Evolutionary conservation across 1,284 basidiomycete species (phyloP), one percentile per base, ranked within the genome.

Genomic region (Earliella scabrosa): DNA sequence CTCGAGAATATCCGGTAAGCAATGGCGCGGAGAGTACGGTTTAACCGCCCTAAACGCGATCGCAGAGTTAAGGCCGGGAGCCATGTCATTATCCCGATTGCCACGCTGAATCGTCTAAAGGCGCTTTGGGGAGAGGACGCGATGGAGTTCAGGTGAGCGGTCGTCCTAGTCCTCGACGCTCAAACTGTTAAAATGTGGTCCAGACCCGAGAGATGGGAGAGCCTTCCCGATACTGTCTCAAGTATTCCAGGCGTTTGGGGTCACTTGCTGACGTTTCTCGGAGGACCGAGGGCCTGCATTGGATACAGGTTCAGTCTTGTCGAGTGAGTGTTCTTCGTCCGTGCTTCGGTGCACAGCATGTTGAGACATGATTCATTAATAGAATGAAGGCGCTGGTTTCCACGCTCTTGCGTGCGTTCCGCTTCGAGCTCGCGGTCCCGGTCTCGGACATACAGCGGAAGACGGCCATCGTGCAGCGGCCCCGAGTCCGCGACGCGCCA

Each of bases 231-330:
- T 27, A 71, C 70, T 0, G 75, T 74, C 0, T 66, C 68, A 5
- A 67, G 66, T 1, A 75, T 88, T 24, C 87, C 87, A 0, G 82
- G 85, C 1, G 73, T 88, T 0, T 86, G 78, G 79, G 75, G 79
- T 14, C 78, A 87, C 58, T 52, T 82, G 63, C 70, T 88, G 38
- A 79, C 81, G 1, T 90, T 90, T 75, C 62, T 85, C 4, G 82
- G 82, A n/a, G 86, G 86, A 1, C 78, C 83, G 4, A 77, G 79
- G 29, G 78, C 82, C 1, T 88, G 85, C 62, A 86, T 87, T 45
- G 88, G 88, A 0, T 90, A 86, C 67, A 80, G 85, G 4, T 90
- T 91, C 65, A 79, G 88, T 1, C 63, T 91, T n/a, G 74, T 83
- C 18, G 87, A 91, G 82, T 85, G 59, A 46, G 75, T 67, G 44